phyloP scores from a whole-genome alignment of 2,329 filamentous ascomycete genomes.

The Thielaviopsis ethacetica region DNA sequence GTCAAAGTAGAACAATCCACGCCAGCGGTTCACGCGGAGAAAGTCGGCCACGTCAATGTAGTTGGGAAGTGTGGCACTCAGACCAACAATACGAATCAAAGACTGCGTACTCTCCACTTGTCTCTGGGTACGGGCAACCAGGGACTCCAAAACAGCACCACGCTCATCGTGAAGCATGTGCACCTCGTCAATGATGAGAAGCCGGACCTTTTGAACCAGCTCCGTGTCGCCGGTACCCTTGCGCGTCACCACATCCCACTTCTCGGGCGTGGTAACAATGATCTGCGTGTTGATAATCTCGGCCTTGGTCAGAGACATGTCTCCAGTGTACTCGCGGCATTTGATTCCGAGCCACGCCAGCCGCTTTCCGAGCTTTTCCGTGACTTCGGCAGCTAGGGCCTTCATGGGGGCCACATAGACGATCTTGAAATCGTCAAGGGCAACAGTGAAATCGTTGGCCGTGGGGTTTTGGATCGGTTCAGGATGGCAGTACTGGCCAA shows the following conservation, averaged over 20 bases:
- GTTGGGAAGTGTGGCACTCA: constrained; percentile 92
- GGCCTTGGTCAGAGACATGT: constrained; percentile 95
- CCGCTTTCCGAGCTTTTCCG: constrained; percentile 80
- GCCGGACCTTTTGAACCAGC: constrained; percentile 86
- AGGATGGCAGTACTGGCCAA: constrained; percentile 70
- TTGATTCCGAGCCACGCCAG: constrained; percentile 87
- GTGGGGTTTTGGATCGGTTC: constrained; percentile 60
- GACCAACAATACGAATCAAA: constrained; percentile 84
- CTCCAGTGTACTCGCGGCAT: constrained; percentile 86
- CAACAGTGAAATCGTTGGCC: constrained; percentile 66
- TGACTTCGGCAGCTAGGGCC: constrained; percentile 88
- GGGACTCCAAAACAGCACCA: constrained; percentile 85
- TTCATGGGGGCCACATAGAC: constrained; percentile 99
- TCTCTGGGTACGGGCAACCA: constrained; percentile 85
- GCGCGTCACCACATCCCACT: constrained; percentile 96
- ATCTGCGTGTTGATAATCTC: constrained; percentile 95
- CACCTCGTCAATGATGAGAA: constrained; percentile 96
- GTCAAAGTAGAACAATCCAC: constrained; percentile 93
- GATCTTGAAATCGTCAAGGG: constrained; percentile 84
- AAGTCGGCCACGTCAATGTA: constrained; percentile 96
- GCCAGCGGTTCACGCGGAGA: constrained; percentile 82
- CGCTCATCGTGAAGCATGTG: constrained; percentile 99
- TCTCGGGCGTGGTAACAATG: constrained; percentile 95
- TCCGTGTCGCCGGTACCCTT: constrained; percentile 97
- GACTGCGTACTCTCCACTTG: constrained; percentile 98